Conservation (phyloP, 306 rosid genomes). For the Quercus alba region DNA sequence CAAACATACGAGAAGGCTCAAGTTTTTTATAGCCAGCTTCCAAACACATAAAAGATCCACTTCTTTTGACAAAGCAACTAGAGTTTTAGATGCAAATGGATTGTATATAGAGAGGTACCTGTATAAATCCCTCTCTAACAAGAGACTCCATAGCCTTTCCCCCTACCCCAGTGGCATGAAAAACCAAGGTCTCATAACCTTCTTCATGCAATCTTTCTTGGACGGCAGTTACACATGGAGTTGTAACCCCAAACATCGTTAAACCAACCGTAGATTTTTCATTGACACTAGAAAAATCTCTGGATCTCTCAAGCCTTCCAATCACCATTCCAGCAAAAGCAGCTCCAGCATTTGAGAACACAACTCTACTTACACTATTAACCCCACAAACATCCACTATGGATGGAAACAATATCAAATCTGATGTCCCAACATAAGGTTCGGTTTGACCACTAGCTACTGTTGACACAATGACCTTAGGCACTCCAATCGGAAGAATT, state of each 20-base stretch:
- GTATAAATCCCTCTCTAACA: conserved; percentile 79
- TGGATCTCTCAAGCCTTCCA: conserved; percentile 49
- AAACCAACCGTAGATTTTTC: conserved; percentile 68
- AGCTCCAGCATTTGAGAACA: conserved; percentile 70
- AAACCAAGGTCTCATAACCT: conserved; percentile 81
- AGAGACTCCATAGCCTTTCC: conserved; percentile 96
- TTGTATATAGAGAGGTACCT: conserved; percentile 43
- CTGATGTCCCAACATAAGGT: conserved; percentile 74
- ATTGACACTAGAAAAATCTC: conserved; percentile 21
- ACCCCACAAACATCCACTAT: conserved; percentile 80
- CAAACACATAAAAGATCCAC: background rate
- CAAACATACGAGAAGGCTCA: background rate
- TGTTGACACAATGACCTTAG: conserved; percentile 79
- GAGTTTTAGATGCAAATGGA: conserved; percentile 3
- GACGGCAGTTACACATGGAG: conserved; percentile 70
- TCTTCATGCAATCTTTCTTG: conserved; percentile 61
- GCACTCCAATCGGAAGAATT: conserved; percentile 76
- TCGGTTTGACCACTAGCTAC: conserved; percentile 93
- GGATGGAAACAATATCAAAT: conserved; percentile 69
- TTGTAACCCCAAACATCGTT: conserved; percentile 94
- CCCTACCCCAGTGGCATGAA: conserved; percentile 95
- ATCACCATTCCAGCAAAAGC: conserved; percentile 91
- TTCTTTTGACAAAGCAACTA: background rate
- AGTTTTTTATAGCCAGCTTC: background rate
- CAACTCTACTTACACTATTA: conserved; percentile 72